Conservation (phyloP, 2,329 filamentous ascomycete genomes). For the Neocatenulostroma microsporum region DNA sequence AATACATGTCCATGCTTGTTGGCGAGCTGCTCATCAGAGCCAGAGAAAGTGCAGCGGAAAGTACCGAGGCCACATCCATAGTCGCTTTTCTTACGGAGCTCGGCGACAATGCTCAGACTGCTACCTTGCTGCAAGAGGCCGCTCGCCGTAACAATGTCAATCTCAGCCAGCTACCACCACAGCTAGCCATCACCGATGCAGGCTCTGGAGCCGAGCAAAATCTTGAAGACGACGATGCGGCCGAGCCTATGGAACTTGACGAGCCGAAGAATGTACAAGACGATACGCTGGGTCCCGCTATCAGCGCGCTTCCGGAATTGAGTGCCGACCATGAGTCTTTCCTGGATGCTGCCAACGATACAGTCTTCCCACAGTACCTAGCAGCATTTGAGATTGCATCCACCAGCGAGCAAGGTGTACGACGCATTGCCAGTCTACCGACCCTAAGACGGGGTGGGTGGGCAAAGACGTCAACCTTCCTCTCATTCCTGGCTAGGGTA, state of each 20-base stretch:
- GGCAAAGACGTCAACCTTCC: neutral
- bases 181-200: constrained; percentile 4
- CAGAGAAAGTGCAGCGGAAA: no score
- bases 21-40: no score
- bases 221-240: no score
- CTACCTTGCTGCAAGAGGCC: constrained; percentile 1
- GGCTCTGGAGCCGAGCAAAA: no score
- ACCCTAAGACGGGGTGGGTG: neutral
- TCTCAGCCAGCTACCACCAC: neutral
- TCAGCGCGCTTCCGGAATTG: constrained; percentile 1
- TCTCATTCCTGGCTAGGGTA: constrained; percentile 2
- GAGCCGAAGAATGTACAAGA: no score
- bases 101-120: neutral
- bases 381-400: neutral
- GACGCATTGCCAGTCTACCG: neutral
- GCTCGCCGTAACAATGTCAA: constrained; percentile 1
- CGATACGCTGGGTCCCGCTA: no score
- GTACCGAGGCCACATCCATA: no score
- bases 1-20: no score
- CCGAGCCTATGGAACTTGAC: no score
- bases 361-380: neutral
- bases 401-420: neutral
- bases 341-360: neutral
- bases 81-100: no score
- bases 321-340: neutral